Evolutionary conservation across 768 basidiomycete genomes (phyloP).

Genomic region (Suillus sp.): DNA sequence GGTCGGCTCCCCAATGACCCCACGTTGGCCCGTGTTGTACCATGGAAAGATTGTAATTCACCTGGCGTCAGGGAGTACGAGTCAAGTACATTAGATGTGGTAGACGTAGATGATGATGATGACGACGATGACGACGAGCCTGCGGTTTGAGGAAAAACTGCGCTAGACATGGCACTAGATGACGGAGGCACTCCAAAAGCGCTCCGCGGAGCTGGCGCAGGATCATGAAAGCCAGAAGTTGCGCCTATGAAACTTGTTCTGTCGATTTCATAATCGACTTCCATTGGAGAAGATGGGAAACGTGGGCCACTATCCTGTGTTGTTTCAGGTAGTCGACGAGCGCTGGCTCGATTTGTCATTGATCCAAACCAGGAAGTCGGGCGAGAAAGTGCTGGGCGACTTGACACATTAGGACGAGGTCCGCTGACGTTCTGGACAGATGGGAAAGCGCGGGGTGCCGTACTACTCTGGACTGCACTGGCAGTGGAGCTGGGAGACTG

Average conservation of each 20-base stretch:
- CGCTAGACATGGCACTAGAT: neutral
- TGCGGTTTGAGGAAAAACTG: neutral
- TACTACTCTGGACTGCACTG: neutral
- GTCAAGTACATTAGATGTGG: neutral
- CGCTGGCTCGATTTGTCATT: slow-evolving; percentile 4
- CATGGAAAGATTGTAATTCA: neutral
- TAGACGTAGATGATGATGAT: slow-evolving; percentile 4
- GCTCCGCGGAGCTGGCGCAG: neutral
- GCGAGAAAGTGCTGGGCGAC: slow-evolving; percentile 2
- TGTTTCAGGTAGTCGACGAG: slow-evolving; percentile 2
- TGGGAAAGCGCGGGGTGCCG: neutral
- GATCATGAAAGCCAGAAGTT: neutral
- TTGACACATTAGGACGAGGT: slow-evolving; percentile 1
- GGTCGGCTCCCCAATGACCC: neutral
- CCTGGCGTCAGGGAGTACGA: neutral
- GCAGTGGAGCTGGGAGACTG: neutral
- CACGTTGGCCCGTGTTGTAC: neutral
- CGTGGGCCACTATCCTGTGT: neutral
- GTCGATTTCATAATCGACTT: neutral
- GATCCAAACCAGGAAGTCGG: slow-evolving; percentile 11
- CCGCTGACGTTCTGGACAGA: slow-evolving; percentile 2
- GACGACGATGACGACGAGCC: neutral
- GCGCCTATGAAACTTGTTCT: neutral
- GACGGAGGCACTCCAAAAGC: neutral
- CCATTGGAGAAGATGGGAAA: slow-evolving; percentile 1